These are phyloP conservation scores for Multifurca ochricompacta DNA, from an alignment of 768 basidiomycete species.

Conservation along the genomic window DNA sequence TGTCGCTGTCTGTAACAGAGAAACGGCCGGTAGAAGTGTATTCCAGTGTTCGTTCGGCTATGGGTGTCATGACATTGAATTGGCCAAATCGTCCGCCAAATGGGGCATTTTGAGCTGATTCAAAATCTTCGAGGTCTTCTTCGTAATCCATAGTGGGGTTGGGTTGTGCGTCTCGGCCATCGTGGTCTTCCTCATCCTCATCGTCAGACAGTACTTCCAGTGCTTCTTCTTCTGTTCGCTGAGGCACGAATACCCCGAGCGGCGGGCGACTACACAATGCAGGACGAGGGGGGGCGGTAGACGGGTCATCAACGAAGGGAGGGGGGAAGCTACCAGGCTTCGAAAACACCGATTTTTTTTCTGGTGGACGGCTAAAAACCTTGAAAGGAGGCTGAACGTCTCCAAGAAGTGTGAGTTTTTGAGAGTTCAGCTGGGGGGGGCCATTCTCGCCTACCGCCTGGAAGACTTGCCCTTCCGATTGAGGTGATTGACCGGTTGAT, in stretches of 20 bases:
- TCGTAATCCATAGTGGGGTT: constrained; percentile 12
- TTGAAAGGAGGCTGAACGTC: constrained; percentile 39
- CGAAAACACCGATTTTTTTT: constrained; percentile 28
- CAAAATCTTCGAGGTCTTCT: constrained; percentile 22
- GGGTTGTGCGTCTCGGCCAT: constrained; percentile 4
- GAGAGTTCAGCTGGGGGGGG: neutral
- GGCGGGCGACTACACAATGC: constrained; percentile 22
- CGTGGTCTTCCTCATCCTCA: constrained; percentile 27
- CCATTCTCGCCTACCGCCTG: constrained; percentile 1
- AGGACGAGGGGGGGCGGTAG: constrained; percentile 5
- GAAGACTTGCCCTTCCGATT: neutral
- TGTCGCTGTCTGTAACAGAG: constrained; percentile 26
- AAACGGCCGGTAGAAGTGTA: constrained; percentile 57
- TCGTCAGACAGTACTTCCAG: constrained; percentile 20
- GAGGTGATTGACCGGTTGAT: neutral
- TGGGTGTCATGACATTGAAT: constrained; percentile 95
- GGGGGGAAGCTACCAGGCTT: constrained; percentile 31
- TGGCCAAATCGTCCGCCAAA: constrained; percentile 70
- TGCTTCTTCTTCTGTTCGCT: neutral
- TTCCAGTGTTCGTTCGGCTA: constrained; percentile 91
- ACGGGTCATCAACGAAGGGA: constrained; percentile 27
- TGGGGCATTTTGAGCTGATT: constrained; percentile 33
- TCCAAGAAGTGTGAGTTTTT: constrained; percentile 32
- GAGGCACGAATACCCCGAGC: constrained; percentile 20
- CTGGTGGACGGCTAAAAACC: constrained; percentile 66